Base-by-base conservation (phyloP, 345 rosid species). In the Atalantia buxifolia region DNA sequence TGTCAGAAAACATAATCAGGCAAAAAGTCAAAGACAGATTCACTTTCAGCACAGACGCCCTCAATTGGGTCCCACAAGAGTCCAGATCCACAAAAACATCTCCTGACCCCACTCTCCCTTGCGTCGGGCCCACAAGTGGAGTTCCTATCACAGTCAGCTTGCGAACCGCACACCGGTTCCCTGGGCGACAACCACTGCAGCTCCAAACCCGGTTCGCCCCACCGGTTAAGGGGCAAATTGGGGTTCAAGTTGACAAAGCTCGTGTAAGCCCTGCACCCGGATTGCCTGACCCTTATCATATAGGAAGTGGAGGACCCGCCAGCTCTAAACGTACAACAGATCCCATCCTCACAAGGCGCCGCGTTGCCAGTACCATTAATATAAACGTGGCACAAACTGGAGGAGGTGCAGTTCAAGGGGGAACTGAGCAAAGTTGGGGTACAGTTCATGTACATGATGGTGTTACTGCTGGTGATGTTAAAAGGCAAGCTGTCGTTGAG, bases 121-220 rank as follows among this genome's bases (percentile, higher is more conserved):
- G 64, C 69, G 66, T 83, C 84, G 9, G 85, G 59, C 63, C 77
- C 78, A 72, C 91, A 88, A 16, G 83, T 80, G 2, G 91, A 83
- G 30, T 80, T 84, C 30, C 33, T 63, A 5, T 86, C 88, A 66
- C 91, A 88, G 30, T 85, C 91, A 35, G 21, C 67, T 76, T 81
- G 90, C 25, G 86, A 57, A 59, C 57, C 59, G 7, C 92, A 89
- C 24, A 72, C 2, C 0, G 90, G 90, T 27, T 85, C 87, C 71
- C 53, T 72, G 0, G 90, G 92, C 16, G 67, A 55, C 61, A 25
- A 80, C 90, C 90, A 89, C 74, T 87, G 76, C 42, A 89, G 76
- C 80, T 81, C 89, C 77, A 89, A 38, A 1, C 86, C 92, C 0
- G 90, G 88, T 31, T 69, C 38, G 1, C 87, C 81, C 92, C 92